Conservation (phyloP, 176 grass and related monocot genomes). For the Oryza punctata region DNA sequence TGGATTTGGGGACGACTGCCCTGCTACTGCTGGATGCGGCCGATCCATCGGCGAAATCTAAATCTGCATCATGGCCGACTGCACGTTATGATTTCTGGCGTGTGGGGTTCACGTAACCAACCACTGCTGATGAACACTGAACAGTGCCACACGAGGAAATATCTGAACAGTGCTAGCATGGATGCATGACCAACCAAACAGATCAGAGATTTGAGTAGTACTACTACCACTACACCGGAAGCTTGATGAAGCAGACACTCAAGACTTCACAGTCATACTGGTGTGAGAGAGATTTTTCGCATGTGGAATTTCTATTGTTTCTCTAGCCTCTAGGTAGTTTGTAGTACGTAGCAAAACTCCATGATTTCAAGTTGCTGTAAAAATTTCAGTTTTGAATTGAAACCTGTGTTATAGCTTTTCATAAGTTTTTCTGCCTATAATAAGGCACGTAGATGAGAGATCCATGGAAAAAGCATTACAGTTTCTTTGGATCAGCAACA, state of each 20-base stretch:
- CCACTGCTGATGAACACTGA: background rate
- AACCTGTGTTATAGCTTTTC: background rate
- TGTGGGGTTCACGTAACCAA: background rate
- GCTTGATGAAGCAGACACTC: background rate
- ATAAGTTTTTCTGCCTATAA: background rate
- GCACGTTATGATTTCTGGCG: background rate
- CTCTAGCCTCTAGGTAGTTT: background rate
- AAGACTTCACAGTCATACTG: background rate
- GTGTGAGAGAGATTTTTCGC: background rate
- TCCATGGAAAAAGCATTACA: too few species aligned
- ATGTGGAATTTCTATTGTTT: background rate
- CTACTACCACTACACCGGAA: background rate
- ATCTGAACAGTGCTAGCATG: background rate
- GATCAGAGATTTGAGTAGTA: background rate
- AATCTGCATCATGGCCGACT: conserved; percentile 25
- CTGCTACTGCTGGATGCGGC: background rate
- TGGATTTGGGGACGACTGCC: background rate
- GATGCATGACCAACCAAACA: background rate
- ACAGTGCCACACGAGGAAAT: background rate
- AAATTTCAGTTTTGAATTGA: background rate
- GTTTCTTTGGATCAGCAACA: too few species aligned
- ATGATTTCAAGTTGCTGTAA: background rate
- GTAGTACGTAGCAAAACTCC: background rate
- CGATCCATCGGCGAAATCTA: conserved; percentile 19
- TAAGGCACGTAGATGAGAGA: too few species aligned